phyloP scores from a whole-genome alignment of 2,329 filamentous ascomycete genomes.

The Xylaria multiplex region DNA sequence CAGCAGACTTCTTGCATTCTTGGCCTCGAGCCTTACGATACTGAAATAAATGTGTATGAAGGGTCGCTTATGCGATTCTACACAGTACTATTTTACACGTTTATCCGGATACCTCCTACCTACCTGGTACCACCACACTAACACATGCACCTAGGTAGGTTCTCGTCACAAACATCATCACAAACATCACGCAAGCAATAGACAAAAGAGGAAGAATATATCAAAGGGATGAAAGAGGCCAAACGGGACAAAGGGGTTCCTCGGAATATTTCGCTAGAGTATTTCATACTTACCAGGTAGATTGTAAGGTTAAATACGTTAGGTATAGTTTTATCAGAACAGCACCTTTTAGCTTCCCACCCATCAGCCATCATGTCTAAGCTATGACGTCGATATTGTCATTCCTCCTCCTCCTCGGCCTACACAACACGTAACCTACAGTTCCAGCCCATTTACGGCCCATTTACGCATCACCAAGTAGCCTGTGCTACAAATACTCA shows the following conservation, averaged over 20 bases:
- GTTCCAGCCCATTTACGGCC: slow-evolving; percentile 7
- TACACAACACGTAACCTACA: background rate
- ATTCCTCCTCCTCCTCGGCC: background rate
- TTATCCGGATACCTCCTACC: background rate
- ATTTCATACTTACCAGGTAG: background rate
- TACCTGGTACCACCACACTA: too few species aligned
- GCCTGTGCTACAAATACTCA: background rate
- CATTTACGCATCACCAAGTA: too few species aligned
- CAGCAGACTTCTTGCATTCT: too few species aligned
- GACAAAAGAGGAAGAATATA: background rate
- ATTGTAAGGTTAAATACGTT: background rate
- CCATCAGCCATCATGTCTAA: background rate
- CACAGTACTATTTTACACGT: background rate
- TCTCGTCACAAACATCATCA: too few species aligned
- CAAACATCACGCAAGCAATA: slow-evolving; percentile 7
- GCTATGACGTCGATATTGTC: slow-evolving; percentile 30
- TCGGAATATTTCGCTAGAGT: background rate
- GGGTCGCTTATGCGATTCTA: too few species aligned
- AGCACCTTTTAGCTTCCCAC: background rate
- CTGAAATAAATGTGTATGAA: too few species aligned
- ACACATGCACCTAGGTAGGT: background rate
- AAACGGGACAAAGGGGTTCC: background rate
- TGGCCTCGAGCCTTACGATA: too few species aligned
- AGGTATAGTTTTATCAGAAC: background rate
- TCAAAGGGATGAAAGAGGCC: background rate